phyloP scores from a whole-genome alignment of 2,329 filamentous ascomycete genomes.

The Fusarium torulosum region DNA sequence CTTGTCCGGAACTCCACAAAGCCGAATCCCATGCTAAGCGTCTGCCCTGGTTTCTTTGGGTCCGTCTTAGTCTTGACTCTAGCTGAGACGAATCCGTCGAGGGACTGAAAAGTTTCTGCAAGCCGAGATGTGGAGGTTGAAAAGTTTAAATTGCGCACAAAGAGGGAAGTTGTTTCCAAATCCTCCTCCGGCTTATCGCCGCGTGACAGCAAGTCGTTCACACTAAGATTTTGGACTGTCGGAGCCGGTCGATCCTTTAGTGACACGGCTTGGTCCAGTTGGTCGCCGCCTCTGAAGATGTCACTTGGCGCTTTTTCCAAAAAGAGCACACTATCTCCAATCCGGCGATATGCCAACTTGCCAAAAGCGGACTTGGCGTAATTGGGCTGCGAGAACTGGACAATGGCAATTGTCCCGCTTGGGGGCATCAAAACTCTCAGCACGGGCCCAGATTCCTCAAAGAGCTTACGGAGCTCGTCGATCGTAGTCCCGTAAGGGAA shows the following conservation, averaged over 20 bases:
- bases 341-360: conserved; percentile 86
- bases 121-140: conserved; percentile 82
- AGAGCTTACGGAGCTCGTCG: conserved; percentile 82
- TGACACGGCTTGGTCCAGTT: conserved; percentile 48
- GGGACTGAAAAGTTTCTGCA: conserved; percentile 79
- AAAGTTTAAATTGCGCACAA: conserved; percentile 95
- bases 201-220: conserved; percentile 75
- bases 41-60: conserved; percentile 87
- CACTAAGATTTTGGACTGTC: conserved; percentile 72
- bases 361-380: conserved; percentile 88
- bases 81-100: conserved; percentile 90
- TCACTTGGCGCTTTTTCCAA: conserved; percentile 92
- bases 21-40: conserved; percentile 96
- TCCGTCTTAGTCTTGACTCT: conserved; percentile 94
- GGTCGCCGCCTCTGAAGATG: conserved; percentile 68
- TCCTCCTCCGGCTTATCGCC: conserved; percentile 66
- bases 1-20: conserved; percentile 90
- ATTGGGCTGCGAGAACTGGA: conserved; percentile 83
- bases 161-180: conserved; percentile 80
- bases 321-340: conserved; percentile 92
- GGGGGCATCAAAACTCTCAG: conserved; percentile 90
- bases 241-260: conserved; percentile 54
- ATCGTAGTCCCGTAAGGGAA: conserved; percentile 85
- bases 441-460: conserved; percentile 87
- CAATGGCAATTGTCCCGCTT: conserved; percentile 91